These are phyloP conservation scores for Lactarius vividus DNA, from an alignment of 768 basidiomycete species.

Conservation along the genomic window DNA sequence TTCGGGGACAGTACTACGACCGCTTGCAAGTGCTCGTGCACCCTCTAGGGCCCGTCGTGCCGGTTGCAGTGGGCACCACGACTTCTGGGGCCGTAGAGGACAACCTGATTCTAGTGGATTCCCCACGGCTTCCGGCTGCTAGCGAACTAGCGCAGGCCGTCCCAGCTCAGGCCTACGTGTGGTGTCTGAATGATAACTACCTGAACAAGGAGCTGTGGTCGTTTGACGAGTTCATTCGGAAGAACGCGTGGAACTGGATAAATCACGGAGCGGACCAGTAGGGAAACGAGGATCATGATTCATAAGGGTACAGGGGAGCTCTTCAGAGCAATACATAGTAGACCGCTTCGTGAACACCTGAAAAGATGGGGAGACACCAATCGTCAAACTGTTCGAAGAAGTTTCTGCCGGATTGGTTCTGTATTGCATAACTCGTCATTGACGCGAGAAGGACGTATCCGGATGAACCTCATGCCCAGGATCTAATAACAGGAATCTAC, in stretches of 20 bases:
- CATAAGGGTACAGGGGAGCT: too few relatives aligned
- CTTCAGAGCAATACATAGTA: too few relatives aligned
- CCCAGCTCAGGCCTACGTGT: conserved; percentile 74
- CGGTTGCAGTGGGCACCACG: conserved; percentile 29
- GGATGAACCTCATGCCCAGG: too few relatives aligned
- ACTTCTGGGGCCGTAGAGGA: conserved; percentile 30
- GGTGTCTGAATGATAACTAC: conserved; percentile 40
- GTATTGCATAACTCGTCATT: too few relatives aligned
- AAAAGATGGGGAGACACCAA: too few relatives aligned
- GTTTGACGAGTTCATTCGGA: conserved; percentile 71
- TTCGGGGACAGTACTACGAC: conserved; percentile 61
- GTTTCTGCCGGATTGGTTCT: too few relatives aligned
- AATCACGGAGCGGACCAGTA: conserved; percentile 36
- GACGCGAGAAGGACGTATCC: too few relatives aligned
- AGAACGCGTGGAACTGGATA: conserved; percentile 80
- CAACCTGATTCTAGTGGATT: conserved; percentile 39
- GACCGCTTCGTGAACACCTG: too few relatives aligned
- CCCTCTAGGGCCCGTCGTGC: conserved; percentile 46
- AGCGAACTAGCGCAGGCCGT: conserved; percentile 39
- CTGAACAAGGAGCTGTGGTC: conserved; percentile 71
- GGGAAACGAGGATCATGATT: conserved; percentile 34
- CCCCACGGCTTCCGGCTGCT: conserved; percentile 41
- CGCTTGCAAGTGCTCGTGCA: conserved; percentile 53
- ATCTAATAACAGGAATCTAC: too few relatives aligned
- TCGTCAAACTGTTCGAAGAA: too few relatives aligned